These are phyloP conservation scores for Hymenochaete sp. DNA, from an alignment of 1,284 basidiomycete species.

Conservation along the genomic window DNA sequence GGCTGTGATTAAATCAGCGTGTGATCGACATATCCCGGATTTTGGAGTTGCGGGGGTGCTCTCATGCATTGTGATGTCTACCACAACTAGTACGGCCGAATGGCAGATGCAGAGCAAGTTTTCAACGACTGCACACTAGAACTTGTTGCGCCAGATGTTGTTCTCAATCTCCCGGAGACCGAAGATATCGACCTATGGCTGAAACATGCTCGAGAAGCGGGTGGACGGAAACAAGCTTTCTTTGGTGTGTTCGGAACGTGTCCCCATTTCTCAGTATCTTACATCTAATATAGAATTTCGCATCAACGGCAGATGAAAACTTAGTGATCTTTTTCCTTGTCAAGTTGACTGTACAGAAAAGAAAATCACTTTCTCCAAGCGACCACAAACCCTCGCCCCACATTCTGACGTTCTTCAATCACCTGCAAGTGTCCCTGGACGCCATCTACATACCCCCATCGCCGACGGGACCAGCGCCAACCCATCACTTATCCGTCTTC, in stretches of 20 bases:
- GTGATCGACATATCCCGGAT: too few species aligned
- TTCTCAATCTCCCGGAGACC: slow-evolving; percentile 43
- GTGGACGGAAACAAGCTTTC: slow-evolving; percentile 62
- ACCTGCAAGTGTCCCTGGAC: slow-evolving; percentile 71
- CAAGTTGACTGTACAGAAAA: slow-evolving; percentile 35
- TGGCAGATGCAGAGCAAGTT: slow-evolving; percentile 39
- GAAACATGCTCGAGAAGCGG: slow-evolving; percentile 26
- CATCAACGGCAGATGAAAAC: slow-evolving; percentile 51
- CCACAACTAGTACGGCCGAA: slow-evolving; percentile 7
- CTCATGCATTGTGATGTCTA: slow-evolving; percentile 25
- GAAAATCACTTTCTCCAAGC: slow-evolving; percentile 24
- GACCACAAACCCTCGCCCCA: slow-evolving; percentile 40
- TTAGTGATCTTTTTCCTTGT: slow-evolving; percentile 59
- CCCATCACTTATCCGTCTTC: too few species aligned
- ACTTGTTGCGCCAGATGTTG: slow-evolving; percentile 57
- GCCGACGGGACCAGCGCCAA: slow-evolving; percentile 35
- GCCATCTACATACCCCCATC: slow-evolving; percentile 67
- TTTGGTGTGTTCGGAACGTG: slow-evolving; percentile 50
- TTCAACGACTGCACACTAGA: slow-evolving; percentile 57
- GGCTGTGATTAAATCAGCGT: too few species aligned
- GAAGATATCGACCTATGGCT: slow-evolving; percentile 12
- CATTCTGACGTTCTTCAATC: slow-evolving; percentile 57
- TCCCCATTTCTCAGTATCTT: neutral
- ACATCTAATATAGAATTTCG: neutral
- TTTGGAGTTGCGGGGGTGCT: too few species aligned